phyloP scores from a whole-genome alignment of 768 basidiomycete genomes.

The Tylopilus balloui region DNA sequence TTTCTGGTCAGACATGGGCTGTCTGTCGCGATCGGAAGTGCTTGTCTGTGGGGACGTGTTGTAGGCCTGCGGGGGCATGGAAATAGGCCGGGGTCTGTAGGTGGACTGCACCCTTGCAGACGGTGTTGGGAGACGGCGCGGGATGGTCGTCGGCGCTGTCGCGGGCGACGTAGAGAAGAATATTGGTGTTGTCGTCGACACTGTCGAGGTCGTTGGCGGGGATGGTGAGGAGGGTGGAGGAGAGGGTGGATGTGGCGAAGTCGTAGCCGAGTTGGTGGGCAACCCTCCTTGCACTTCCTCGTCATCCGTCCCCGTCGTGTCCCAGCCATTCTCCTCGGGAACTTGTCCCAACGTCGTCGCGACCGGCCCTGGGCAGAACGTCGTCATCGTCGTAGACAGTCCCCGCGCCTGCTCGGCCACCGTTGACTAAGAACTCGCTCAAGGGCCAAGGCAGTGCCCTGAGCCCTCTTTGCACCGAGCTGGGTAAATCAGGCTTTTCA shows the following conservation, averaged over 20 bases:
- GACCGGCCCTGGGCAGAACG: slow-evolving; percentile 47
- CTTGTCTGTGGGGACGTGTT: slow-evolving; percentile 30
- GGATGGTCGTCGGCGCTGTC: slow-evolving; percentile 27
- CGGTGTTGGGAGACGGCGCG: slow-evolving; percentile 32
- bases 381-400: slow-evolving; percentile 24
- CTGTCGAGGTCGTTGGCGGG: slow-evolving; percentile 6
- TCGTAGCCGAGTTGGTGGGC: slow-evolving; percentile 35
- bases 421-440: slow-evolving; percentile 13
- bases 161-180: background rate
- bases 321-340: slow-evolving; percentile 45
- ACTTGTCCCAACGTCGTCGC: slow-evolving; percentile 44
- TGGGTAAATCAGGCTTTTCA: slow-evolving; percentile 17
- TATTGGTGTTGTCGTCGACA: slow-evolving; percentile 9
- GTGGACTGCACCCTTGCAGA: slow-evolving; percentile 19
- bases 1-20: slow-evolving; percentile 25
- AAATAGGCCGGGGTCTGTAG: slow-evolving; percentile 56
- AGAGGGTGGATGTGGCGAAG: slow-evolving; percentile 26
- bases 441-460: slow-evolving; percentile 27
- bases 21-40: slow-evolving; percentile 32
- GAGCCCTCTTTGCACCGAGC: background rate
- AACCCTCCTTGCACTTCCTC: slow-evolving; percentile 27
- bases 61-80: slow-evolving; percentile 68
- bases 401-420: slow-evolving; percentile 1
- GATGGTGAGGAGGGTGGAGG: slow-evolving; percentile 12
- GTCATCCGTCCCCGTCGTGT: slow-evolving; percentile 8